These are phyloP conservation scores for Rhytidhysteron rufulum DNA, from an alignment of 2,329 filamentous ascomycete genomes.

Conservation along the genomic window DNA sequence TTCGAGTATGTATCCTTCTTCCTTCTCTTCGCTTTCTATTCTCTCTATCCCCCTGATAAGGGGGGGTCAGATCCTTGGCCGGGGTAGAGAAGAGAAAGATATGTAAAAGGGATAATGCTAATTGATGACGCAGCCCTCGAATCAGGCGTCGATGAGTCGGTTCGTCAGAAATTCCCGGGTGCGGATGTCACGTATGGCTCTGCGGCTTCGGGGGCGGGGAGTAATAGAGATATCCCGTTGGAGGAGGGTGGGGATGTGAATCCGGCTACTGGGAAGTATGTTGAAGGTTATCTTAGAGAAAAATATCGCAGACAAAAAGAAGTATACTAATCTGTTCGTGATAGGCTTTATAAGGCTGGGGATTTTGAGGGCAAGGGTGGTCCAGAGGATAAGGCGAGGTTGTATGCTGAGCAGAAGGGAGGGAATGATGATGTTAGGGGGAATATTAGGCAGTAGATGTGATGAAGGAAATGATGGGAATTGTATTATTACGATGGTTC, in stretches of 20 bases:
- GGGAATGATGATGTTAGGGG: constrained; percentile 39
- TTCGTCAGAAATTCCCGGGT: constrained; percentile 42
- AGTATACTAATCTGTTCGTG: no score
- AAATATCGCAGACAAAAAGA: no score
- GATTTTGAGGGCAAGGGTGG: constrained; percentile 49
- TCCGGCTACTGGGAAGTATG: constrained; percentile 37
- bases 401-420: constrained; percentile 34
- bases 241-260: constrained; percentile 44
- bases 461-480: no score
- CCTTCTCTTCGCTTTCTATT: not conserved
- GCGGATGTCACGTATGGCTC: constrained; percentile 41
- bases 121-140: constrained; percentile 35
- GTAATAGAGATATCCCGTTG: constrained; percentile 47
- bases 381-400: constrained; percentile 42
- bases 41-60: not conserved
- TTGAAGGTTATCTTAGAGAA: no score
- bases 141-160: constrained; percentile 46
- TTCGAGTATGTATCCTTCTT: constrained; percentile 29
- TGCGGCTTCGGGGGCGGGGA: constrained; percentile 40
- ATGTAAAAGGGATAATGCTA: no score
- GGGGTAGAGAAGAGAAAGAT: no score
- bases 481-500: no score
- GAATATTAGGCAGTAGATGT: constrained; percentile 33
- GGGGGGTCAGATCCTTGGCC: no score
- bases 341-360: constrained; percentile 40